Conservation (phyloP, 2,329 filamentous ascomycete genomes). For the Colletotrichum musicola region DNA sequence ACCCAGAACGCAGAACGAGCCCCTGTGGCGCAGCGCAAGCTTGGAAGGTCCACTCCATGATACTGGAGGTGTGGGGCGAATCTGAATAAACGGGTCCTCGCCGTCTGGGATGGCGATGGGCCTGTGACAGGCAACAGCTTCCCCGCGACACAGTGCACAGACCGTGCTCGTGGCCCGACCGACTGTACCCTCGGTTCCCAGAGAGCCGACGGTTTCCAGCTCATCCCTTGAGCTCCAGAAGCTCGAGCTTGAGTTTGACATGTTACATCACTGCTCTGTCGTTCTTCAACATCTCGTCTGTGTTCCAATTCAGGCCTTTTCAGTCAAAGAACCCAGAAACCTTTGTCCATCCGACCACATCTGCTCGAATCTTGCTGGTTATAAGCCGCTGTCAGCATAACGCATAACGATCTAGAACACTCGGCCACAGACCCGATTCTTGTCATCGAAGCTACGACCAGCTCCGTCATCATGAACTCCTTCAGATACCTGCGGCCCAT, state of each 20-base stretch:
- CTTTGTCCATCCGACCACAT: neutral
- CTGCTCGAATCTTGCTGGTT: neutral
- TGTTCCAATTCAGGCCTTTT: conserved; percentile 11
- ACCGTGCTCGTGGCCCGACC: conserved; percentile 18
- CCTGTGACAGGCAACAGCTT: conserved; percentile 25
- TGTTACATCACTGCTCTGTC: conserved; percentile 21
- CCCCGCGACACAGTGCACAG: conserved; percentile 10
- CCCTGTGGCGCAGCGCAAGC: conserved; percentile 22
- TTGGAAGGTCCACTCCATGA: neutral
- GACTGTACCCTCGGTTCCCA: conserved; percentile 44
- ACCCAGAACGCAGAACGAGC: neutral
- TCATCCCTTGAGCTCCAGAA: conserved; percentile 26
- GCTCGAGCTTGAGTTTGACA: conserved; percentile 27
- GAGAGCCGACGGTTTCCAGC: conserved; percentile 48
- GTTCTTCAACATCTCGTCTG: conserved; percentile 9
- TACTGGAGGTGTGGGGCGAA: conserved; percentile 15
- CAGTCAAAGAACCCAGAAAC: neutral
- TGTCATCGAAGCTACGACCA: conserved; percentile 2
- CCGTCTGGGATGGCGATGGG: conserved; percentile 1
- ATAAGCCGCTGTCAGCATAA: neutral
- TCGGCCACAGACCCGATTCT: neutral
- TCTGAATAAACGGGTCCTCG: conserved; percentile 9
- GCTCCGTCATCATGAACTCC: conserved; percentile 59
- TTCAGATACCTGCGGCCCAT: conserved; percentile 71
- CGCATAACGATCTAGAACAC: neutral